Conservation (phyloP, 179 eudicot genomes). For the Silene noctiflora region DNA sequence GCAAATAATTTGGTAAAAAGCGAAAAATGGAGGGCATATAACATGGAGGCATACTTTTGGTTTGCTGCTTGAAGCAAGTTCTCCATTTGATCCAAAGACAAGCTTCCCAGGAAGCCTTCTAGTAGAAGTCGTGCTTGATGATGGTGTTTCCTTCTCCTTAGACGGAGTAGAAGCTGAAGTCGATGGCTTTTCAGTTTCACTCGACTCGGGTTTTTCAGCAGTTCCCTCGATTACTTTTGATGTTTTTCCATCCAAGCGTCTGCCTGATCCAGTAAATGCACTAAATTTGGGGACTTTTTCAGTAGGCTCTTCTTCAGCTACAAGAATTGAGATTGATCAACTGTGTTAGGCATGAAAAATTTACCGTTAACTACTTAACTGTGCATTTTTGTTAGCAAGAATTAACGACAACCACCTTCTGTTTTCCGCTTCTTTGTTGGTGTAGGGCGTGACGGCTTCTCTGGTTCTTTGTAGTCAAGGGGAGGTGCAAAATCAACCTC, state of each 20-base stretch:
- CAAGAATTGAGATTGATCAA: not conserved
- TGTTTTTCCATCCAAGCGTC: constrained; percentile 39
- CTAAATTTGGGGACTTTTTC: constrained; percentile 29
- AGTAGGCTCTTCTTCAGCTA: constrained; percentile 33
- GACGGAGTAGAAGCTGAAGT: constrained; percentile 22
- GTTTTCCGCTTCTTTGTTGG: constrained; percentile 29
- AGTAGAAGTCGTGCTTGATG: constrained; percentile 20
- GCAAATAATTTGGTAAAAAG: not conserved
- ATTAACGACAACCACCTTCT: constrained; percentile 24
- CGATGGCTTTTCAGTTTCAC: constrained; percentile 17
- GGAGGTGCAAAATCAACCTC: constrained; percentile 43
- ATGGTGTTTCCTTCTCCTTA: constrained; percentile 26
- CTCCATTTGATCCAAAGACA: constrained; percentile 33
- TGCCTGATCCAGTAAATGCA: constrained; percentile 37
- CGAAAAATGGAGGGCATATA: not conserved
- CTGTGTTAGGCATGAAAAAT: not conserved
- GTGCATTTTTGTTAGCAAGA: constrained; percentile 3
- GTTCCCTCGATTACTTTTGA: constrained; percentile 21
- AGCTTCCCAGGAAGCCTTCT: constrained; percentile 28
- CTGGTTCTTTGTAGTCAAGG: constrained; percentile 38
- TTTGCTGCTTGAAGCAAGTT: constrained; percentile 17
- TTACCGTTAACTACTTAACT: not conserved
- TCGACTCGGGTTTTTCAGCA: constrained; percentile 11
- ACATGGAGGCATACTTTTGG: constrained; percentile 22
- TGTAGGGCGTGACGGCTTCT: constrained; percentile 24